Conservation (phyloP, 768 basidiomycete genomes). For the Pleurotus salmoneostramineus region DNA sequence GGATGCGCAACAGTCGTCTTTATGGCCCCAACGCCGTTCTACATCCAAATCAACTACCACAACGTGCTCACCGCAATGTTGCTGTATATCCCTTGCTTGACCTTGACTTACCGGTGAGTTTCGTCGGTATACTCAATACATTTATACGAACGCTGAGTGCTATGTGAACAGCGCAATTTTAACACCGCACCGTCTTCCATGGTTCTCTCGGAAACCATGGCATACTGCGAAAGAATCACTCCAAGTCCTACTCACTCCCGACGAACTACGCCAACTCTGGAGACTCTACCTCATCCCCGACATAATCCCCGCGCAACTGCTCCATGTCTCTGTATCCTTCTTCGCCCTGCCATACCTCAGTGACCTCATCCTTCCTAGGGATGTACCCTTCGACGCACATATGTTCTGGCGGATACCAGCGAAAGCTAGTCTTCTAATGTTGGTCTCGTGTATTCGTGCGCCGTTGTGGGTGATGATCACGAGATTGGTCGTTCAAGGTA, state of each 20-base stretch:
- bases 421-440: slow-evolving; percentile 6
- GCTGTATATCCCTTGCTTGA: slow-evolving; percentile 11
- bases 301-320: slow-evolving; percentile 38
- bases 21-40: not conserved
- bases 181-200: slow-evolving; percentile 50
- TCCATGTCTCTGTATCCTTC: slow-evolving; percentile 30
- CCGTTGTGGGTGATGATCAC: slow-evolving; percentile 22
- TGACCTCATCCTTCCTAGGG: slow-evolving; percentile 3
- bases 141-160: not conserved
- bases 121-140: not conserved
- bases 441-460: slow-evolving; percentile 14
- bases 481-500: slow-evolving; percentile 19
- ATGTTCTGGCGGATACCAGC: not conserved
- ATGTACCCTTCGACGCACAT: not conserved
- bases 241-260: slow-evolving; percentile 49
- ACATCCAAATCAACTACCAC: not conserved
- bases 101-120: slow-evolving; percentile 15
- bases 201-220: slow-evolving; percentile 13
- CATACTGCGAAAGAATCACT: slow-evolving; percentile 42
- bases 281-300: slow-evolving; percentile 51
- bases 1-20: not conserved
- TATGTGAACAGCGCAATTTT: slow-evolving; percentile 37
- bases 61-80: not conserved
- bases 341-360: slow-evolving; percentile 24
- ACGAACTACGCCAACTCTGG: slow-evolving; percentile 59